A percentile compares a stretch with the other conserved stretches of the same genome.
Evolutionary conservation across 306 rosid species (phyloP).

Genomic region (Malus domestica): ASM211411v1 NC_041803.1:53747501-53748000

Average conservation of each 20-base stretch:
- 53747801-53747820: not conserved
- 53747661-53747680: not conserved
- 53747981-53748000: too few relatives aligned
- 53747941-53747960: not conserved
- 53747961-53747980: not conserved
- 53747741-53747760: not conserved
- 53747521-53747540: not conserved
- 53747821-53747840: not conserved
- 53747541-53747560: not conserved
- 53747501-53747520: not conserved
- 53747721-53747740: too few relatives aligned
- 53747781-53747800: not conserved
- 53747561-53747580: not conserved
- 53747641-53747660: not conserved
- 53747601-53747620: not conserved
- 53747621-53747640: not conserved
- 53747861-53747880: not conserved
- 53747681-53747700: too few relatives aligned
- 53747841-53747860: not conserved
- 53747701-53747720: too few relatives aligned
- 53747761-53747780: too few relatives aligned
- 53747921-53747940: not conserved
- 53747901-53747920: not conserved
- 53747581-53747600: not conserved
- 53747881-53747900: not conserved